Evolutionary conservation across 2,329 filamentous ascomycete species (phyloP), one percentile per base, ranked within the genome.

Genomic region (Aspergillus versicolor): DNA sequence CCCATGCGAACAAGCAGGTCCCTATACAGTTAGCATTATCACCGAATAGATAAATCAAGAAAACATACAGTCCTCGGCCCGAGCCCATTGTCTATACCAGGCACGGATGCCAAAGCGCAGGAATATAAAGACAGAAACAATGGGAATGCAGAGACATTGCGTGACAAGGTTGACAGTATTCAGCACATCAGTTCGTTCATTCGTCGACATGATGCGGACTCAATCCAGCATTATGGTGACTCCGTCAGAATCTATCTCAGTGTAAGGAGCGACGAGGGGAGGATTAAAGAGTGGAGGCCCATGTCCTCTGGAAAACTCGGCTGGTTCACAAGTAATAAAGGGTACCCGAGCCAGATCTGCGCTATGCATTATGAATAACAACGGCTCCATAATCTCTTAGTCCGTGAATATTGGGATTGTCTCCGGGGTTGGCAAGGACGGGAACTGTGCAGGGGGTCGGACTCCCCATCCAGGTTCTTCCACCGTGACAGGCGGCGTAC

Each of bases 11-110:
- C 0, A 63, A 43, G 46, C 63, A 58, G 30, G 53, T 55, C 34
- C 50, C 59, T 64, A 17, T 17, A 17, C 40, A 42, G 30, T 59
- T 41, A 59, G 44, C 27, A 37, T 24, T 4, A 7, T 4, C 27
- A 30, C 3, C 8, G 34, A 19, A 32, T 19, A 4, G 21, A 34
- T 2, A 9, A 7, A 1, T 19, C 27, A 19, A 1, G 30, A 1
- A n/a, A 42, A 66, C 70, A 55, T 61, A 75, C 72, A 63, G 57
- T 76, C 73, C 61, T 76, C 73, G 52, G 71, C 46, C 0, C 63
- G 59, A 5, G 71, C 57, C 13, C 59, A 63, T n/a, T 71, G 67
- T 34, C 65, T 66, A 47, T 73, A 71, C n/a, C 65, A 65, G 11
- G 61, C 51, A 41, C 71, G 72, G 15, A 70, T 67, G 40, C 63